Percentiles rank a stretch among this genome's conserved stretches.
Conservation (phyloP, 202 grass and related monocot genomes). For the Zizania palustris region DNA sequence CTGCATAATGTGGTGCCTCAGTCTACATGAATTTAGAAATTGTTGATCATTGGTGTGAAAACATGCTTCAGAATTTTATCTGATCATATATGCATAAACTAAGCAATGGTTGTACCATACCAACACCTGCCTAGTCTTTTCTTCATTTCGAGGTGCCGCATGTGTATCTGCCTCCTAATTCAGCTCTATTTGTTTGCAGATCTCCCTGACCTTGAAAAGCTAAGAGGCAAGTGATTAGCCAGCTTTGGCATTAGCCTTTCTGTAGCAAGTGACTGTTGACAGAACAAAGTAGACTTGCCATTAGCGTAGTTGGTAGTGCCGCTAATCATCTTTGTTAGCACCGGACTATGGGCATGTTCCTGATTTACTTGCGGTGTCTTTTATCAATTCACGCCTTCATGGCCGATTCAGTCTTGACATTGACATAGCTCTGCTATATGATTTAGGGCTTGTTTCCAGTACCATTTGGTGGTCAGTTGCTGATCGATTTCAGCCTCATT, state of each 20-base stretch:
- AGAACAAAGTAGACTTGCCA: constrained; percentile 22
- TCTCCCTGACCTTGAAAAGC: constrained; percentile 96
- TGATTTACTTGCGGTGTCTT: constrained; percentile 4
- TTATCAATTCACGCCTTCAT: neutral
- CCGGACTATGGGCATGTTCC: constrained; percentile 24
- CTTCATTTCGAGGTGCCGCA: neutral
- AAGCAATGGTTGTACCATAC: neutral
- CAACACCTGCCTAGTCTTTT: neutral
- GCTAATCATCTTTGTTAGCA: neutral
- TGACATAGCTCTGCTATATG: neutral
- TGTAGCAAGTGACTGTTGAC: constrained; percentile 40
- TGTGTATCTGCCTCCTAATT: constrained; percentile 19
- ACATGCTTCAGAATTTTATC: neutral
- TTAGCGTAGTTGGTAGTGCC: neutral
- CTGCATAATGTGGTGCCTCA: neutral
- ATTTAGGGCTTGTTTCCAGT: neutral
- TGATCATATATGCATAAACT: constrained; percentile 7
- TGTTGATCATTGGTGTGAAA: neutral
- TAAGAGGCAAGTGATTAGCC: constrained; percentile 69
- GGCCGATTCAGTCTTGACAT: neutral
- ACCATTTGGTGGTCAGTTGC: neutral
- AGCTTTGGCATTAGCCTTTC: constrained; percentile 8
- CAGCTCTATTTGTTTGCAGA: constrained; percentile 57
- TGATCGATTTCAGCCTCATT: too few relatives aligned
- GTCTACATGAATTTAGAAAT: neutral